phyloP scores from a whole-genome alignment of 108 stramenopile species.

The Epipyxis sp. region DNA sequence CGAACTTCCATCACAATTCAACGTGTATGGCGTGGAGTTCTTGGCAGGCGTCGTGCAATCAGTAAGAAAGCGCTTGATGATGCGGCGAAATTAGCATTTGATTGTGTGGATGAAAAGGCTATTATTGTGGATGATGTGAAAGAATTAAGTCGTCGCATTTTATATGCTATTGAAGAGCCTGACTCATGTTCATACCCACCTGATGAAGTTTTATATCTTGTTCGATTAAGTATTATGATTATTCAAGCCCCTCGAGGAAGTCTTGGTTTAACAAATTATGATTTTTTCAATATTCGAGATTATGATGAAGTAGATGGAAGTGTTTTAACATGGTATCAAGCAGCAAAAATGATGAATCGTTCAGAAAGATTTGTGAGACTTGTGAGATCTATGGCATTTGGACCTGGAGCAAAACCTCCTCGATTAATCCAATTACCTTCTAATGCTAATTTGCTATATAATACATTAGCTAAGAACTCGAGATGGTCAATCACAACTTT shows the following conservation, averaged over 20 bases:
- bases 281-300: neutral
- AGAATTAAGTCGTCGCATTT: constrained; percentile 13
- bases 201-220: constrained; percentile 27
- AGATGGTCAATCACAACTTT: constrained; percentile 3
- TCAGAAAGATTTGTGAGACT: constrained; percentile 5
- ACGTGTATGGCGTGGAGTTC: constrained; percentile 20
- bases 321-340: constrained; percentile 7
- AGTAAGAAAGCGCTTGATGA: constrained; percentile 18
- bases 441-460: neutral
- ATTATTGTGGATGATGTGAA: constrained; percentile 18
- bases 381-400: constrained; percentile 15
- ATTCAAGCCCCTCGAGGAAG: neutral
- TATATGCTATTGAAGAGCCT: constrained; percentile 21
- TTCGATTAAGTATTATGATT: neutral
- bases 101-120: neutral
- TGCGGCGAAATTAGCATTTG: constrained; percentile 11
- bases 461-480: constrained; percentile 12
- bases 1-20: constrained; percentile 9
- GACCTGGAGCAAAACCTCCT: constrained; percentile 20
- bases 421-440: constrained; percentile 23
- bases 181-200: constrained; percentile 4
- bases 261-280: constrained; percentile 13
- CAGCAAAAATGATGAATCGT: constrained; percentile 20
- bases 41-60: constrained; percentile 4
- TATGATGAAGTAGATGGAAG: constrained; percentile 3